Conservation (phyloP, 2,329 filamentous ascomycete genomes). For the Xenosphaeropsis pyriputrescens region DNA sequence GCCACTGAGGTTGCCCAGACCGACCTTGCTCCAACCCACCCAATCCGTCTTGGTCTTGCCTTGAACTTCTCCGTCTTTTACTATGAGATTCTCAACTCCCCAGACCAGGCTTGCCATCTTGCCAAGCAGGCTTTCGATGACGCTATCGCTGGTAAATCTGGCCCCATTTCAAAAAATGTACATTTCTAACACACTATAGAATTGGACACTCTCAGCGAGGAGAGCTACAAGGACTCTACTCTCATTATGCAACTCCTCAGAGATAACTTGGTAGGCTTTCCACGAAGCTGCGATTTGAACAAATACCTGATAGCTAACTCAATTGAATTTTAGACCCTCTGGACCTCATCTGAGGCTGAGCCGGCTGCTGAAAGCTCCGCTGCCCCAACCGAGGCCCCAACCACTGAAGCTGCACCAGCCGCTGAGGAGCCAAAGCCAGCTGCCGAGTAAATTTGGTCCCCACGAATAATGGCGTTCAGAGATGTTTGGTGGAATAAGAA, state of each 20-base stretch:
- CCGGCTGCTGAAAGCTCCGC: conserved; percentile 39
- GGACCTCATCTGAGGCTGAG: conserved; percentile 87
- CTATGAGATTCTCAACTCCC: conserved; percentile 98
- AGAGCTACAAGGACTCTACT: conserved; percentile 97
- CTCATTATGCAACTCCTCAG: conserved; percentile 98
- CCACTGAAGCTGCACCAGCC: conserved; percentile 10
- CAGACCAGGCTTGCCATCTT: conserved; percentile 92
- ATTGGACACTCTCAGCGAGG: conserved; percentile 93
- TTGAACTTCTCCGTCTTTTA: conserved; percentile 99
- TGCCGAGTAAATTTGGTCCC: conserved; percentile 1
- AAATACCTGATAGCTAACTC: not conserved
- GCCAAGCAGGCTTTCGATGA: conserved; percentile 99
- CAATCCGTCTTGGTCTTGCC: conserved; percentile 92
- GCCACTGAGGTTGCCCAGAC: conserved; percentile 97
- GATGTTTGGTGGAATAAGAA: no score
- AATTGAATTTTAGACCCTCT: conserved; percentile 45
- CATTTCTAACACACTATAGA: conserved; percentile 24
- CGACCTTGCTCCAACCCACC: conserved; percentile 92
- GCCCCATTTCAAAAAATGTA: not conserved
- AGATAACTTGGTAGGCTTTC: conserved; percentile 56
- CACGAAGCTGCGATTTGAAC: not conserved
- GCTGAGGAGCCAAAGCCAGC: conserved; percentile 10
- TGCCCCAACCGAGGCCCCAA: conserved; percentile 33
- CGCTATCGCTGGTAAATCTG: conserved; percentile 58
- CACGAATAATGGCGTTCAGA: no score